Percentiles rank a stretch among this genome's conserved stretches.
Conservation (phyloP, 2,329 filamentous ascomycete genomes). For the Parasarocladium wereldwijsianum region DNA sequence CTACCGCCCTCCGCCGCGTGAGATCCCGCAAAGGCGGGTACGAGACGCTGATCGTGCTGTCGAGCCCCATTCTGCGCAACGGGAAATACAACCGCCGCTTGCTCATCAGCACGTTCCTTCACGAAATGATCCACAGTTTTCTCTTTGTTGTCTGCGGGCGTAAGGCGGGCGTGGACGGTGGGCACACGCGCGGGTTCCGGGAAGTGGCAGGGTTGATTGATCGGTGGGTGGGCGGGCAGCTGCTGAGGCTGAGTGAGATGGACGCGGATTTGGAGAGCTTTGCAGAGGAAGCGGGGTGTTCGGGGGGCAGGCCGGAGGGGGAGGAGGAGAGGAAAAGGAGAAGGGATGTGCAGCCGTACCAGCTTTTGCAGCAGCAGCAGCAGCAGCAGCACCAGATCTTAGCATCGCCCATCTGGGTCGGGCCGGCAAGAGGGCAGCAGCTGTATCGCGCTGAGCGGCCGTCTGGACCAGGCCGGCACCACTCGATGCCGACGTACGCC, state of each 20-base stretch:
- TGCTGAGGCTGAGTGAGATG: slow-evolving; percentile 41
- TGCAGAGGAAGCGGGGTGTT: slow-evolving; percentile 3
- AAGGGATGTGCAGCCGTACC: too few relatives aligned
- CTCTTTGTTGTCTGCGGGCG: slow-evolving; percentile 48
- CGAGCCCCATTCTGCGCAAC: slow-evolving; percentile 40
- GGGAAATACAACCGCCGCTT: slow-evolving; percentile 42
- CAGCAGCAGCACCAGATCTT: too few relatives aligned
- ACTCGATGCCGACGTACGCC: too few relatives aligned
- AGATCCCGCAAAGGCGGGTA: slow-evolving; percentile 30
- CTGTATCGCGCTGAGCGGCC: too few relatives aligned
- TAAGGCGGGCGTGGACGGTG: slow-evolving; percentile 36
- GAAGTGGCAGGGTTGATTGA: slow-evolving; percentile 46
- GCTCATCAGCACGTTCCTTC: slow-evolving; percentile 49
- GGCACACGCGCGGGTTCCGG: slow-evolving; percentile 45
- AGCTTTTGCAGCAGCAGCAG: too few relatives aligned
- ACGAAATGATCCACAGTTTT: slow-evolving; percentile 54
- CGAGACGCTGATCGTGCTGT: slow-evolving; percentile 49
- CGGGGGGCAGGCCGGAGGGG: too few relatives aligned
- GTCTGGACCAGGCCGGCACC: too few relatives aligned
- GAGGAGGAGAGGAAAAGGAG: too few relatives aligned
- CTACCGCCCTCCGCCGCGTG: slow-evolving; percentile 37
- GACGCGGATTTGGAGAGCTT: slow-evolving; percentile 47
- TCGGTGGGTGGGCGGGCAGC: slow-evolving; percentile 40
- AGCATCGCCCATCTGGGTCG: too few relatives aligned
- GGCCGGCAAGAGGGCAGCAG: too few relatives aligned